Evolutionary conservation across 2,329 filamentous ascomycete species (phyloP).

Genomic region (Ophiognomonia clavigignenti-juglandacearum): DNA sequence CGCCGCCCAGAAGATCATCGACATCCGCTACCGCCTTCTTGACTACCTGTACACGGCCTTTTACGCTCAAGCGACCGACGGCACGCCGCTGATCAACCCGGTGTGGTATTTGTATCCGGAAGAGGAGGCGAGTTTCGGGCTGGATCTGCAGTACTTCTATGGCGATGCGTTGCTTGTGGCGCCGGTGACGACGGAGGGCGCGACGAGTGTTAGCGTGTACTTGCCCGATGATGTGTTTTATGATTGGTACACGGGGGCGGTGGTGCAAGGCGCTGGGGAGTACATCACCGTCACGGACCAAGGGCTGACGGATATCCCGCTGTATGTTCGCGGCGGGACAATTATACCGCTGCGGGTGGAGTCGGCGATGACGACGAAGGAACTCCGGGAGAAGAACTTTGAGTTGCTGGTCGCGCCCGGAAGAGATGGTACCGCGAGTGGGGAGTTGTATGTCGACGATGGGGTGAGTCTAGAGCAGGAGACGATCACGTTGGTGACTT

Average conservation of each 20-base stretch:
- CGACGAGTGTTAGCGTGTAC: slow-evolving; percentile 40
- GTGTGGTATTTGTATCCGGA: slow-evolving; percentile 64
- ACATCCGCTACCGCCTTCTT: slow-evolving; percentile 63
- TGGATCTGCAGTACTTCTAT: slow-evolving; percentile 44
- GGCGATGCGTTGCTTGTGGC: slow-evolving; percentile 39
- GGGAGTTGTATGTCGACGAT: slow-evolving; percentile 73
- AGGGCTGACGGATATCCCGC: slow-evolving; percentile 51
- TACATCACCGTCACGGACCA: slow-evolving; percentile 34
- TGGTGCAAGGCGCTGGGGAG: slow-evolving; percentile 35
- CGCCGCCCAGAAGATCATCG: slow-evolving; percentile 61
- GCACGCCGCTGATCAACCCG: slow-evolving; percentile 62
- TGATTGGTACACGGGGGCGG: slow-evolving; percentile 44
- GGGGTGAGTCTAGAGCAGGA: slow-evolving; percentile 62
- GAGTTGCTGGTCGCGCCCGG: slow-evolving; percentile 65
- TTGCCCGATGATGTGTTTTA: slow-evolving; percentile 44
- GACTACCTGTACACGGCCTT: slow-evolving; percentile 73
- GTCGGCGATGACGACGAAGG: slow-evolving; percentile 58
- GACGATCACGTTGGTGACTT: slow-evolving; percentile 51
- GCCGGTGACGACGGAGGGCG: slow-evolving; percentile 39
- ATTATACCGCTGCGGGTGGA: slow-evolving; percentile 57
- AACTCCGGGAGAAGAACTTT: slow-evolving; percentile 61
- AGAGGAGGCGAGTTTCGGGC: slow-evolving; percentile 33
- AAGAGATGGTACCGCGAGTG: slow-evolving; percentile 56
- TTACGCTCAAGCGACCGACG: slow-evolving; percentile 54
- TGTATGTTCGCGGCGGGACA: slow-evolving; percentile 61